These are phyloP conservation scores for Iris macrosiphon DNA, from an alignment of 106 monocot genomes.

Conservation along the genomic window DNA sequence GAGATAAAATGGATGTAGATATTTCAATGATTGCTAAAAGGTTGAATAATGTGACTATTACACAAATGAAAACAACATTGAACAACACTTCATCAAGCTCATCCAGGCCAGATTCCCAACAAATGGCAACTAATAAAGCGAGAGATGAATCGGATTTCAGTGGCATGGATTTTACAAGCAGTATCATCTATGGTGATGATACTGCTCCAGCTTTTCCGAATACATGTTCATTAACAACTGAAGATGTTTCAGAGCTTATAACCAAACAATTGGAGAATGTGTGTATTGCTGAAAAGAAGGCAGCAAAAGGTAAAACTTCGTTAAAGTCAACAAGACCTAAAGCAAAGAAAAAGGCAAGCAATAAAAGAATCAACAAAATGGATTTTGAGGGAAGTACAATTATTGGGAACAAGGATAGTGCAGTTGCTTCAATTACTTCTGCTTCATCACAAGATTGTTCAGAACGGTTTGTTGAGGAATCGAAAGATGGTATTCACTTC, in stretches of 20 bases:
- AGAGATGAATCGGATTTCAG: background rate
- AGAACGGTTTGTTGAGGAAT: background rate
- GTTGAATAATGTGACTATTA: slow-evolving; percentile 4
- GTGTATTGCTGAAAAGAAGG: slow-evolving; percentile 19
- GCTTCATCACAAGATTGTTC: background rate
- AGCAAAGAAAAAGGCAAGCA: slow-evolving; percentile 6
- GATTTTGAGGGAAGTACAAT: slow-evolving; percentile 9
- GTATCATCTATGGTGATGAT: slow-evolving; percentile 29
- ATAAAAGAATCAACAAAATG: slow-evolving; percentile 1
- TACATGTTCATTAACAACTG: background rate
- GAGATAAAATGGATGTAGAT: slow-evolving; percentile 5
- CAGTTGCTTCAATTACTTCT: background rate
- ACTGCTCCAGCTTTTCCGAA: slow-evolving; percentile 4
- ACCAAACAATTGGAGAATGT: slow-evolving; percentile 31
- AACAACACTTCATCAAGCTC: background rate
- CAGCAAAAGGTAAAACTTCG: slow-evolving; percentile 5
- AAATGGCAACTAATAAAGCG: background rate
- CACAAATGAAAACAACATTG: slow-evolving; percentile 1
- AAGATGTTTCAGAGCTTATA: slow-evolving; percentile 35
- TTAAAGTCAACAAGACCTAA: slow-evolving; percentile 22
- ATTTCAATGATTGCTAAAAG: background rate
- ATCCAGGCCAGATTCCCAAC: slow-evolving; percentile 2
- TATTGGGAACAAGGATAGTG: background rate
- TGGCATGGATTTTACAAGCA: slow-evolving; percentile 38
- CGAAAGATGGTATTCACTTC: slow-evolving; percentile 4